Percentiles rank a stretch among this genome's conserved stretches.
Evolutionary conservation across 345 rosid genomes (phyloP).

Genomic region (Noccaea caerulescens): DNA sequence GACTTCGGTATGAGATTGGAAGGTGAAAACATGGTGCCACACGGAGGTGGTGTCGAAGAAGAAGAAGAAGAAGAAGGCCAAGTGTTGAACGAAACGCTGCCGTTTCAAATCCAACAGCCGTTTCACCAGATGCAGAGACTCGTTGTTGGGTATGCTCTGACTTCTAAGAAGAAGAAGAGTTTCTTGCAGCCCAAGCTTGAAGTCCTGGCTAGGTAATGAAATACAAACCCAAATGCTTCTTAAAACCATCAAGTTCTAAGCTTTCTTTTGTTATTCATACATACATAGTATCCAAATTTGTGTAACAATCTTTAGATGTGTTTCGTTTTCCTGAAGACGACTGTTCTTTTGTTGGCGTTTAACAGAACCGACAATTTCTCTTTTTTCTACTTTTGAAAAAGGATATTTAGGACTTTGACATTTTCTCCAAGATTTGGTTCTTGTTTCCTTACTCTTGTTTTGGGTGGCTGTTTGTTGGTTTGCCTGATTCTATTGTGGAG

Average conservation of each 20-base stretch:
- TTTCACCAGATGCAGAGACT: conserved; percentile 46
- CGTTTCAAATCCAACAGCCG: conserved; percentile 27
- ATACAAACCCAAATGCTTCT: conserved; percentile 2
- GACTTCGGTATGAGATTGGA: conserved; percentile 55
- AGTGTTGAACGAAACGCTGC: conserved; percentile 12
- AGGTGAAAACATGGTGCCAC: conserved; percentile 49
- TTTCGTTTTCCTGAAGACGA: conserved; percentile 2
- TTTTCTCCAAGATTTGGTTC: conserved; percentile 40
- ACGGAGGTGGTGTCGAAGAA: conserved; percentile 37
- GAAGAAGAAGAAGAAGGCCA: conserved; percentile 30
- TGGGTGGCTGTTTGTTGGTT: conserved; percentile 19
- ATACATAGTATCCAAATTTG: conserved; percentile 17
- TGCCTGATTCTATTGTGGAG: conserved; percentile 23
- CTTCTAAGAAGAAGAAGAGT: conserved; percentile 87
- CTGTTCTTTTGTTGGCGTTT: conserved; percentile 32
- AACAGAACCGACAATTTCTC: conserved; percentile 33
- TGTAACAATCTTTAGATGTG: conserved; percentile 1
- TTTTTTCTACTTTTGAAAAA: conserved; percentile 17
- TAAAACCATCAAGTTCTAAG: conserved; percentile 16
- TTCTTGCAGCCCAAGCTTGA: conserved; percentile 90
- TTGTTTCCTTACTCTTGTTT: conserved; percentile 36
- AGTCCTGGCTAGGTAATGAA: conserved; percentile 60
- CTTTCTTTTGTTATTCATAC: neutral
- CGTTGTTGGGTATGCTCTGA: conserved; percentile 90
- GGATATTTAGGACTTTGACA: conserved; percentile 40